A percentile compares a stretch with the other conserved stretches of the same genome.
phyloP scores from a whole-genome alignment of 768 basidiomycete species.

The Macrocybe gigantea region DNA sequence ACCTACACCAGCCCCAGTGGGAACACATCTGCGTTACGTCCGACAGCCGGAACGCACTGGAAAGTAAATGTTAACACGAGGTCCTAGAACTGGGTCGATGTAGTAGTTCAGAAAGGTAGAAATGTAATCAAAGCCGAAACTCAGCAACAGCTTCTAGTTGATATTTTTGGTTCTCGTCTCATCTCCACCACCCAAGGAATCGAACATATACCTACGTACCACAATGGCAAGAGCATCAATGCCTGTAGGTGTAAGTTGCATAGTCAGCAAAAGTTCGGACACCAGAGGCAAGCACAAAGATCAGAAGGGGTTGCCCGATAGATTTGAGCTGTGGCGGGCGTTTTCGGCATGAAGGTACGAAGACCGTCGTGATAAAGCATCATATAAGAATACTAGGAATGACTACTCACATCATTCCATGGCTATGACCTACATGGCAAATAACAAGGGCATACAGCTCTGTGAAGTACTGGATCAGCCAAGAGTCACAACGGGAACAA shows the following conservation, averaged over 20 bases:
- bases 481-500: not conserved
- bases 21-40: too few relatives aligned
- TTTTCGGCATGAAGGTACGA: constrained; percentile 83
- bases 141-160: constrained; percentile 92
- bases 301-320: constrained; percentile 81
- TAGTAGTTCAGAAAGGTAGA: constrained; percentile 16
- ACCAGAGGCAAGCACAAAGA: constrained; percentile 11
- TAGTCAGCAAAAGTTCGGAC: constrained; percentile 11
- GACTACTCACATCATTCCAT: not conserved
- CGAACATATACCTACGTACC: not conserved
- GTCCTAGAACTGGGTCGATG: too few relatives aligned
- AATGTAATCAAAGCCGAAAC: constrained; percentile 58
- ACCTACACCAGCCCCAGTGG: too few relatives aligned
- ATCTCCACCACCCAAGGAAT: constrained; percentile 23
- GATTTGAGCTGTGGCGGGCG: constrained; percentile 89
- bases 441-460: too few relatives aligned
- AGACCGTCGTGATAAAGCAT: constrained; percentile 92
- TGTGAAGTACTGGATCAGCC: not conserved
- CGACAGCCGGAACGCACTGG: too few relatives aligned
- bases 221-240: not conserved
- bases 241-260: constrained; percentile 1
- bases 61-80: too few relatives aligned
- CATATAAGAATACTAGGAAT: constrained; percentile 41
- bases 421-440: too few relatives aligned
- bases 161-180: constrained; percentile 46